Base-by-base conservation (phyloP, 192 early-diverging fungal species). In the Lunasporangiospora selenospora region DNA sequence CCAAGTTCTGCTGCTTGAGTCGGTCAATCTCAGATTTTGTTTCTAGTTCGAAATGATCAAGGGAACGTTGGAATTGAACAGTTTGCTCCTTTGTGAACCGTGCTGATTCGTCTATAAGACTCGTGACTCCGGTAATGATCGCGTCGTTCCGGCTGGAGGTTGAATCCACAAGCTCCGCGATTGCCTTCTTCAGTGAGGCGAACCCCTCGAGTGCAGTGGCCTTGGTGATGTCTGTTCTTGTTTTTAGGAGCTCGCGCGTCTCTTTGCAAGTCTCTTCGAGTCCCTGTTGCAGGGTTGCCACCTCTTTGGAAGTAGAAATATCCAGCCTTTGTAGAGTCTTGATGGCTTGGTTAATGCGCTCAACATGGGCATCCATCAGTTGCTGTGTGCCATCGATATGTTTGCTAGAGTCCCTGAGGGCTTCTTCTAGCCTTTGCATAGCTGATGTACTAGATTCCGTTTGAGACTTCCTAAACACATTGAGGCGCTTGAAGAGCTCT, bases 201-300 rank as follows among this genome's bases (percentile, higher is more conserved):
- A 73, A 73, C 4, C 59, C 54, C 50, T 77, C 62, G 9, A 29
- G 44, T 0, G 78, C 53, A 27, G 53, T 65, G 2, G 24, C 33
- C 6, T 36, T 31, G 1, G 78, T 58, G 2, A 15, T 59, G 34
- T 43, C 60, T 24, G 69, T 10, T 12, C 70, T 23, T 12, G 51
- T 39, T 13, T 61, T 62, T 30, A 80, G 55, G 49, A 65, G 45
- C 3, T 37, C 66, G 4, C 26, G 12, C 9, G 67, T 61, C 30
- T 67, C 52, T 15, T 26, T 11, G 3, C 50, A 45, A 18, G 80
- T 26, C 13, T 44, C 32, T 18, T 65, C 75, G 19, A 82, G 57
- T 16, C 75, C 64, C 12, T 19, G 19, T 37, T 53, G 53, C 39
- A 85, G 60, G 12, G 29, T 24, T 7, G 7, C 24, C 1, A 63